These are phyloP conservation scores for Macrophomina phaseolina DNA, from an alignment of 2,329 filamentous ascomycete species.

Conservation along the genomic window DNA sequence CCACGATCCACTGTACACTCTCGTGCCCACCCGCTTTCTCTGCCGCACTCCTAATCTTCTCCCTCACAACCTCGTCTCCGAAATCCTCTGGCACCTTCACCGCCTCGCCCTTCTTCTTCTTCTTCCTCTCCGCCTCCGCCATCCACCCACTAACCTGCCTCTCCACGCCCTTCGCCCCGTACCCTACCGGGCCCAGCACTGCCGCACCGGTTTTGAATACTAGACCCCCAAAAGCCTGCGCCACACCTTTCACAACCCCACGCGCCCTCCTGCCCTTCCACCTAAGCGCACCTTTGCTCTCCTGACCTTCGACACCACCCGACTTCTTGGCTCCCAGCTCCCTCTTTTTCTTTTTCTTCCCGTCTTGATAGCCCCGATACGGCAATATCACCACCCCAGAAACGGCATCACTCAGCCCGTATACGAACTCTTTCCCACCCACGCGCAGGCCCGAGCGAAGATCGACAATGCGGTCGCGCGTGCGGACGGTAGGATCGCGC, in stretches of 20 bases:
- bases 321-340: neutral
- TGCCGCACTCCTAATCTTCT: neutral
- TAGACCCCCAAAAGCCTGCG: neutral
- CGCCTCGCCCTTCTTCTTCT: neutral
- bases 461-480: neutral
- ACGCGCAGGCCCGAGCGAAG: neutral
- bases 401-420: neutral
- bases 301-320: neutral
- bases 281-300: neutral
- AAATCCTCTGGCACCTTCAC: neutral
- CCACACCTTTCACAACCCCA: neutral
- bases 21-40: neutral
- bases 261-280: neutral
- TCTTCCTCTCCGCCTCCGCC: constrained; percentile 1
- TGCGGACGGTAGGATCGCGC: constrained; percentile 3
- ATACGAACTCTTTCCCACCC: neutral
- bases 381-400: neutral
- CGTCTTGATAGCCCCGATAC: neutral
- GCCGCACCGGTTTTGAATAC: neutral
- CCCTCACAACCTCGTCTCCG: neutral
- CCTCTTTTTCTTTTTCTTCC: neutral
- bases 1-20: neutral
- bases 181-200: neutral
- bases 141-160: neutral
- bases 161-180: constrained; percentile 7